Evolutionary conservation across 495 filamentous ascomycete genomes (phyloP).

Genomic region (Cladorrhinum samala): DNA sequence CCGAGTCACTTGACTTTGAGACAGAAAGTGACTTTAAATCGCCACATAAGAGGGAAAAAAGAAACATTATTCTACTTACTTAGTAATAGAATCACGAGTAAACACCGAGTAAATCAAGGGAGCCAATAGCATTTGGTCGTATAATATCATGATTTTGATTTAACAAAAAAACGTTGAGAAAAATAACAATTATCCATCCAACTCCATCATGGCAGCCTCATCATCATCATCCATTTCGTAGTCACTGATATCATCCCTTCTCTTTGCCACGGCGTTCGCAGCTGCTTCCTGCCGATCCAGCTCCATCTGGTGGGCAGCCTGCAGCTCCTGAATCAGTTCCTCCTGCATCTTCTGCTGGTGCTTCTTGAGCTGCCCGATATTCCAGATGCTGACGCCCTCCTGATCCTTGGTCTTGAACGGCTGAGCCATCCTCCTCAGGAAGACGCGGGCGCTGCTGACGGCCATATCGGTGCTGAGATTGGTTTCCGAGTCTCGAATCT

Average conservation of each 20-base stretch:
- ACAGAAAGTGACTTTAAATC: too few species aligned
- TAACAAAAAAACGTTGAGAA: background rate
- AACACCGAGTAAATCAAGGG: too few species aligned
- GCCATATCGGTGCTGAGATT: slow-evolving; percentile 95
- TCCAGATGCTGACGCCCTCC: slow-evolving; percentile 91
- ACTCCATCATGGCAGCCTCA: background rate
- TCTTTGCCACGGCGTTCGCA: too few species aligned
- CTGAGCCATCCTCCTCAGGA: slow-evolving; percentile 83
- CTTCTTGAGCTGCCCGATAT: slow-evolving; percentile 62
- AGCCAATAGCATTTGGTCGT: too few species aligned
- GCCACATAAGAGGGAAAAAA: too few species aligned
- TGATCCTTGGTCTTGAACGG: slow-evolving; percentile 77
- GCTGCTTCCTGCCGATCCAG: background rate
- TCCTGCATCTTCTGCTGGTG: slow-evolving; percentile 74
- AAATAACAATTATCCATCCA: background rate
- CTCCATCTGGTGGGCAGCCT: slow-evolving; percentile 14
- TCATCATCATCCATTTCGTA: background rate
- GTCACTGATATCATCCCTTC: background rate
- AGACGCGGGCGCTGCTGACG: slow-evolving; percentile 79
- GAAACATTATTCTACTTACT: too few species aligned
- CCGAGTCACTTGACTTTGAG: too few species aligned
- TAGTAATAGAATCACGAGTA: too few species aligned
- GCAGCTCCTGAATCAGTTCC: slow-evolving; percentile 44
- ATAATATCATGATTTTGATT: too few species aligned
- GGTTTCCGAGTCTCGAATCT: slow-evolving; percentile 71